A percentile compares a stretch with the other conserved stretches of the same genome.
Conservation (phyloP, 2,329 filamentous ascomycete species). For the Penicillium sp. region DNA sequence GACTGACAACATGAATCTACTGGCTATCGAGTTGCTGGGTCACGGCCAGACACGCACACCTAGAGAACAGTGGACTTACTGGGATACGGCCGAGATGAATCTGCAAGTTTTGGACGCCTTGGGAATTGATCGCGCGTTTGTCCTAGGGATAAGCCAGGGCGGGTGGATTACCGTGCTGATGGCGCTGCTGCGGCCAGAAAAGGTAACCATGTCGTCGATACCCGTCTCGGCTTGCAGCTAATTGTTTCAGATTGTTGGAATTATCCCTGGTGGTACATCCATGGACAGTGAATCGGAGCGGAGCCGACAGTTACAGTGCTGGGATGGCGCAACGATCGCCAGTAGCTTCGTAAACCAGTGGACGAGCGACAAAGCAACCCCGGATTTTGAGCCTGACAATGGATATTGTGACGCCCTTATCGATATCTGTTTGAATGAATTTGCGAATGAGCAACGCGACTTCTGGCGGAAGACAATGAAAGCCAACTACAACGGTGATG, state of each 20-base stretch:
- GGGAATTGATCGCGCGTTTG: conserved; percentile 44
- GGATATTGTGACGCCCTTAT: conserved; percentile 46
- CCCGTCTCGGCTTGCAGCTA: neutral
- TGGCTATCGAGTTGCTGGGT: conserved; percentile 53
- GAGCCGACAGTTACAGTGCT: conserved; percentile 46
- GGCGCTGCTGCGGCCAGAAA: conserved; percentile 50
- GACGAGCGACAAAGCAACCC: conserved; percentile 37
- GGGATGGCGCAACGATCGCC: conserved; percentile 41
- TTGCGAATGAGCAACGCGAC: conserved; percentile 33
- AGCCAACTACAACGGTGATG: conserved; percentile 48
- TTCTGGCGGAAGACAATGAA: conserved; percentile 47
- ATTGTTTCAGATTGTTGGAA: conserved; percentile 43
- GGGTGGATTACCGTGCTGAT: conserved; percentile 52
- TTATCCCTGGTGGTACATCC: conserved; percentile 51
- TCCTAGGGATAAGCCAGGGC: conserved; percentile 51
- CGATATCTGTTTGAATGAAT: conserved; percentile 46
- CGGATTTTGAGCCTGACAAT: conserved; percentile 42
- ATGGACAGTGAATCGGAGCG: conserved; percentile 48
- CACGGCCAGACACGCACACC: conserved; percentile 48
- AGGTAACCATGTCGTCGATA: conserved; percentile 27
- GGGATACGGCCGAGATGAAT: conserved; percentile 53
- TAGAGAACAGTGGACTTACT: conserved; percentile 51
- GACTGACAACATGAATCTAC: conserved; percentile 43
- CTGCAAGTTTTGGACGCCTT: conserved; percentile 52
- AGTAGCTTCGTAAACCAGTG: conserved; percentile 38